Percentiles rank a stretch among this genome's conserved stretches.
Conservation (phyloP, 148 eudicot species). For the Rhododendron mucronatum region DNA sequence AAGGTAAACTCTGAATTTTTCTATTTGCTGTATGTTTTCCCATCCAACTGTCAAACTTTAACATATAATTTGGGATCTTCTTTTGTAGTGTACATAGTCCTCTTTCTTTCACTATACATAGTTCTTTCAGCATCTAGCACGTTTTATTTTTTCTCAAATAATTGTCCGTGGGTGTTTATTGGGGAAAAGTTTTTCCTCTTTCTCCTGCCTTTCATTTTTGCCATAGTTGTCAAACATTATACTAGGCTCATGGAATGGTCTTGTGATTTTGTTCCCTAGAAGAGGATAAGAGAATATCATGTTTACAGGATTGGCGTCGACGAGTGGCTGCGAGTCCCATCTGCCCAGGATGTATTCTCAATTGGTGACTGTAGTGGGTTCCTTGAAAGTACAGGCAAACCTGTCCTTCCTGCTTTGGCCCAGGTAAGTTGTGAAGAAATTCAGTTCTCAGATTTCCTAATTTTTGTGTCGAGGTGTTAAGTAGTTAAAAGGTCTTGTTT, state of each 20-base stretch:
- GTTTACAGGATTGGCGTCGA: slow-evolving; percentile 77
- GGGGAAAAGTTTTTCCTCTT: neutral
- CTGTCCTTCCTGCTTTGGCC: slow-evolving; percentile 93
- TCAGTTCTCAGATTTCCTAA: neutral
- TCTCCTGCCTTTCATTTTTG: neutral
- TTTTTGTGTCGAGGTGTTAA: neutral
- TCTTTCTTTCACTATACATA: neutral
- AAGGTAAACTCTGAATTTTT: slow-evolving; percentile 37
- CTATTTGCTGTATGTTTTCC: slow-evolving; percentile 8
- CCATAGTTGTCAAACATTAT: neutral
- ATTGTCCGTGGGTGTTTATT: neutral
- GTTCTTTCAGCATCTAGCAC: neutral
- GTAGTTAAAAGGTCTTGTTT: neutral
- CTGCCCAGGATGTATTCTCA: slow-evolving; percentile 71
- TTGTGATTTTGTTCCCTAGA: slow-evolving; percentile 3
- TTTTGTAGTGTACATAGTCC: neutral
- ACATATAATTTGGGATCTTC: neutral
- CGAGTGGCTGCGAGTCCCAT: slow-evolving; percentile 86
- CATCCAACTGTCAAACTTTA: neutral
- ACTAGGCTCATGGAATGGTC: neutral
- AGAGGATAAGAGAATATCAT: neutral
- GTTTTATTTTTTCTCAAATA: neutral
- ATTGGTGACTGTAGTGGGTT: slow-evolving; percentile 95
- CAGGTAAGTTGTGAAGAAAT: slow-evolving; percentile 46
- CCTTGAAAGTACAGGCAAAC: slow-evolving; percentile 87